Evolutionary conservation across 2,329 filamentous ascomycete genomes (phyloP).

Genomic region (Claviceps digitariae): DNA sequence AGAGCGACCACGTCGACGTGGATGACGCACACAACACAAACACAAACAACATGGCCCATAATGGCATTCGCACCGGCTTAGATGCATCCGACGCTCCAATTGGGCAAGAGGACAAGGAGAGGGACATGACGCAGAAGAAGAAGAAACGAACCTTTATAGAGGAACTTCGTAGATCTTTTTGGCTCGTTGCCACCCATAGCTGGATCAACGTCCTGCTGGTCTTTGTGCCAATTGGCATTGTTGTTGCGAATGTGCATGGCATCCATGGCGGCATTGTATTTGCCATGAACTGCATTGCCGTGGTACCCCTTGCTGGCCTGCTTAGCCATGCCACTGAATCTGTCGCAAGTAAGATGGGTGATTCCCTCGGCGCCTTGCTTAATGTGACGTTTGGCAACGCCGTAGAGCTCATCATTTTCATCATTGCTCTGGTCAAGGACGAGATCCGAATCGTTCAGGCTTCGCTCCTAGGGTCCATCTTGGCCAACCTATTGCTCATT

Average conservation of each 20-base stretch:
- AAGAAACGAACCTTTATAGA: slow-evolving; percentile 29
- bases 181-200: slow-evolving; percentile 53
- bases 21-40: slow-evolving; percentile 14
- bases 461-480: slow-evolving; percentile 75
- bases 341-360: slow-evolving; percentile 58
- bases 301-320: slow-evolving; percentile 60
- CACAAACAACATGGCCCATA: slow-evolving; percentile 5
- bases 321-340: slow-evolving; percentile 63
- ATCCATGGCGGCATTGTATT: slow-evolving; percentile 51
- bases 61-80: slow-evolving; percentile 13
- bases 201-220: slow-evolving; percentile 67
- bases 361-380: slow-evolving; percentile 58
- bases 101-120: slow-evolving; percentile 5
- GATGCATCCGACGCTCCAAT: slow-evolving; percentile 2
- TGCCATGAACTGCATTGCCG: slow-evolving; percentile 61
- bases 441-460: slow-evolving; percentile 88
- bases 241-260: slow-evolving; percentile 38
- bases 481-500: slow-evolving; percentile 79
- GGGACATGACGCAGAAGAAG: slow-evolving; percentile 10
- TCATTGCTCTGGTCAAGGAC: slow-evolving; percentile 25
- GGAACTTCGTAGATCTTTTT: slow-evolving; percentile 35
- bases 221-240: slow-evolving; percentile 68
- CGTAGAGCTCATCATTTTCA: slow-evolving; percentile 66
- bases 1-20: slow-evolving; percentile 8
- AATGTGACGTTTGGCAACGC: slow-evolving; percentile 72